Percentiles rank a stretch among this genome's conserved stretches.
Evolutionary conservation across 2,329 filamentous ascomycete species (phyloP).

Genomic region (Xylariaceae sp.): DNA sequence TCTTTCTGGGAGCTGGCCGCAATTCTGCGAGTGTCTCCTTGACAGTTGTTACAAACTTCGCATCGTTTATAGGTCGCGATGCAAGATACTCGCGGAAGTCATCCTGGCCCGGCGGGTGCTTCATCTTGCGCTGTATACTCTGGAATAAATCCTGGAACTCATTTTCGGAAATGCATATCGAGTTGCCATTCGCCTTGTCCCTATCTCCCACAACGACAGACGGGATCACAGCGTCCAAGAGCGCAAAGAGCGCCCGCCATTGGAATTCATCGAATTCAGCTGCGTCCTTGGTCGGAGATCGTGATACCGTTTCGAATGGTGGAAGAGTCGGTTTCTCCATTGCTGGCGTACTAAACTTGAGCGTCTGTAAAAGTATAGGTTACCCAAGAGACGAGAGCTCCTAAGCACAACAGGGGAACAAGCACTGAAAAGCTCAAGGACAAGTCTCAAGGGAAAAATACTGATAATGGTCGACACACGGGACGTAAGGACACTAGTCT

Average conservation of each 20-base stretch:
- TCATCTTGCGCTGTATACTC: neutral
- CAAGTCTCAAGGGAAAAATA: too few relatives aligned
- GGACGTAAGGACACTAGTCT: too few relatives aligned
- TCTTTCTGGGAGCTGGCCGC: neutral
- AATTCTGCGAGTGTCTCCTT: conserved; percentile 1
- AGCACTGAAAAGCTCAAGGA: too few relatives aligned
- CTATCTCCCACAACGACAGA: conserved; percentile 3
- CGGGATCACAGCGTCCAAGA: conserved; percentile 12
- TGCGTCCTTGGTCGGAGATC: neutral
- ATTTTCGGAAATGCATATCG: neutral
- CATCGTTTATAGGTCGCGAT: conserved; percentile 2
- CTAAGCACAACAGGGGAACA: too few relatives aligned
- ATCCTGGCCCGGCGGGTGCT: neutral
- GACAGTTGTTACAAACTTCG: conserved; percentile 1
- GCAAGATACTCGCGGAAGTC: conserved; percentile 5
- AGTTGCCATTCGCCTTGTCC: neutral
- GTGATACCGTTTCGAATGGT: too few relatives aligned
- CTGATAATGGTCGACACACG: too few relatives aligned
- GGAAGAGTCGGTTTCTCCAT: too few relatives aligned
- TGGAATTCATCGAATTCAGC: conserved; percentile 5
- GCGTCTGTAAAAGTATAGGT: too few relatives aligned
- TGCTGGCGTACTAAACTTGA: too few relatives aligned
- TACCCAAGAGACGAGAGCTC: too few relatives aligned
- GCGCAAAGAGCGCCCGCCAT: conserved; percentile 6
- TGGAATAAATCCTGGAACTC: conserved; percentile 2